Evolutionary conservation across 352 stramenopile species (phyloP), one percentile per base, ranked within the genome.

Genomic region (Halophytophthora batemanensis): DNA sequence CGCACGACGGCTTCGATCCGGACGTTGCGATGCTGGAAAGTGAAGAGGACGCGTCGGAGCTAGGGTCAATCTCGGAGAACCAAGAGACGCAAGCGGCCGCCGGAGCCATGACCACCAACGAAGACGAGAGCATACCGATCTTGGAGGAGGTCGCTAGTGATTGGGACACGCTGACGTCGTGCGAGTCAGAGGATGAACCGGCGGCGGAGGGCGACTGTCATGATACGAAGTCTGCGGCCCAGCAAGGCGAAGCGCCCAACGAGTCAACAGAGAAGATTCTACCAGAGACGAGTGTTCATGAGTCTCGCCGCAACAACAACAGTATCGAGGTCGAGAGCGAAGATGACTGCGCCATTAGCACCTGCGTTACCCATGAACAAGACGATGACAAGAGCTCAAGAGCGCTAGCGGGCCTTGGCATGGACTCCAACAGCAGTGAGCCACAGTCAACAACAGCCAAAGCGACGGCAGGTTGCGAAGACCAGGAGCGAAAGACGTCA

Each of bases 51-150:
- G 33, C 25, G 11, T 53, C 61, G n/a, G 31, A 46, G 28, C 42
- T 74, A 22, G 61, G 68, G 42, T 15, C 50, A 7, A 25, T 56
- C 14, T 35, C 43, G 6, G 50, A 59, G 31, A 52, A 38, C 39
- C 50, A 59, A 17, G 31, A 17, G 22, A 50, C 50, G 7, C 22
- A 31, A 31, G 25, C 25, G 25, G 25, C 4, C 25, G 8, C 25
- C 25, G 25, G 25, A 31, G 8, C 25, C 4, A 31, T 4, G 8
- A 10, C 25, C 25, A 31, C 25, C 4, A 4, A 8, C 25, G 4
- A 4, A 31, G 25, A 31, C 4, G 25, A 31, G 25, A 4, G 8
- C 8, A 8, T 31, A 4, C 25, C 25, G 25, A 8, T 4, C 25
- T 31, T 31, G 25, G 25, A 31, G 8, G 25, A 31, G 25, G 8